phyloP scores from a whole-genome alignment of 2,329 filamentous ascomycete species.

The Drechslerella coelobrocha region DNA sequence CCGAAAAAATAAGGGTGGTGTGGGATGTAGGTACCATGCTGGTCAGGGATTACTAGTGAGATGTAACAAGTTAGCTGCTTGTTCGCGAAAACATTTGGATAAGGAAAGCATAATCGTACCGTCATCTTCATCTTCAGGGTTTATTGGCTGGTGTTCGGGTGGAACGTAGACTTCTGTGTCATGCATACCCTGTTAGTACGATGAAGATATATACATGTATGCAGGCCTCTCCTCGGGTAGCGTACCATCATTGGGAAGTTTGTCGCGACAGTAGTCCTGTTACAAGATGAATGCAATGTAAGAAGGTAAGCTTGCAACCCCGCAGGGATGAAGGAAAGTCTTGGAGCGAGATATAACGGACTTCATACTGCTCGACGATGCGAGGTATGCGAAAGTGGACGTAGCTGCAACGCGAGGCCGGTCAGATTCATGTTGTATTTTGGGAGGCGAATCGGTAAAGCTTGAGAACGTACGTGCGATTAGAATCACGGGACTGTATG shows the following conservation, averaged over 20 bases:
- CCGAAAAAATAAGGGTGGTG: neutral
- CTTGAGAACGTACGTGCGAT: constrained; percentile 34
- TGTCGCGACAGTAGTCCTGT: constrained; percentile 71
- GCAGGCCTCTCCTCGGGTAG: too few species aligned
- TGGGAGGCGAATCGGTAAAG: neutral
- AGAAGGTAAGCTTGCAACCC: neutral
- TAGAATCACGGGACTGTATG: constrained; percentile 43
- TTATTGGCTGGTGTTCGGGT: constrained; percentile 78
- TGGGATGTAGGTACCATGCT: constrained; percentile 64
- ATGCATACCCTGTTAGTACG: neutral
- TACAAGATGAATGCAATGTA: neutral
- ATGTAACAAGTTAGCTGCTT: constrained; percentile 1
- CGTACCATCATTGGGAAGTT: constrained; percentile 68
- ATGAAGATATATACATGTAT: neutral
- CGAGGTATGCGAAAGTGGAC: constrained; percentile 49
- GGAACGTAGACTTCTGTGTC: constrained; percentile 76
- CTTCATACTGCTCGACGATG: constrained; percentile 50
- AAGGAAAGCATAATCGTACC: constrained; percentile 28
- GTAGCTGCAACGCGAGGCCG: constrained; percentile 21
- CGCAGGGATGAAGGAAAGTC: neutral
- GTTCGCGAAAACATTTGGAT: neutral
- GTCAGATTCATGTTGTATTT: constrained; percentile 16
- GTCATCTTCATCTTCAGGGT: constrained; percentile 87
- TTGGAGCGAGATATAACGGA: neutral
- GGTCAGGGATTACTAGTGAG: constrained; percentile 79